phyloP scores from a whole-genome alignment of 1,139 yeast genomes.

The Sugiyamaella novakii region DNA sequence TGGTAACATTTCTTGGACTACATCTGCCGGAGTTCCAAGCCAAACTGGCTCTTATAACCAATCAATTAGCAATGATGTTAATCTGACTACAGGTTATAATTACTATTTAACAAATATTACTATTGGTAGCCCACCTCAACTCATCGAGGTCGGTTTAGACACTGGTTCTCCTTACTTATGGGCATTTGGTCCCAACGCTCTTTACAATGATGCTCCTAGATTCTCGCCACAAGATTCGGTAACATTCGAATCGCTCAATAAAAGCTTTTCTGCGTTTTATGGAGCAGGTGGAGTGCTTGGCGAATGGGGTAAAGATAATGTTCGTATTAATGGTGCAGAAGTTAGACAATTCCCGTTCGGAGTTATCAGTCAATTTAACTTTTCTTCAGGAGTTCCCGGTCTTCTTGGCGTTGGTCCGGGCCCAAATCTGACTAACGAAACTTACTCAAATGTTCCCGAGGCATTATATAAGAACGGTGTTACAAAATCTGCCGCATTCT shows the following conservation, averaged over 20 bases:
- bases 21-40: neutral
- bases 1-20: neutral
- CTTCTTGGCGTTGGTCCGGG: constrained; percentile 42
- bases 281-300: constrained; percentile 71
- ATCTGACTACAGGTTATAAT: constrained; percentile 32
- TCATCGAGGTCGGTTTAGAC: constrained; percentile 42
- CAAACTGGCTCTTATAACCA: too few species aligned
- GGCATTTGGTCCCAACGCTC: constrained; percentile 42
- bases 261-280: constrained; percentile 50
- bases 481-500: constrained; percentile 58
- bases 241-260: constrained; percentile 29
- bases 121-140: constrained; percentile 42
- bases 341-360: constrained; percentile 57
- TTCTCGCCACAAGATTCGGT: constrained; percentile 42
- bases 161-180: constrained; percentile 49
- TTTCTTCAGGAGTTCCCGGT: constrained; percentile 42
- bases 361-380: constrained; percentile 33
- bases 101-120: constrained; percentile 40
- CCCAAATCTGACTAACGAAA: constrained; percentile 31
- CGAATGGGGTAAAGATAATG: constrained; percentile 61
- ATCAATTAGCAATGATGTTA: constrained; percentile 5
- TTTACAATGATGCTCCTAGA: constrained; percentile 36
- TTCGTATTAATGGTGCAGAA: constrained; percentile 48
- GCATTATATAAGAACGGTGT: constrained; percentile 56
- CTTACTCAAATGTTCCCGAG: constrained; percentile 62